phyloP scores from a whole-genome alignment of 208 protist species.

The Crithidia sp. region DNA sequence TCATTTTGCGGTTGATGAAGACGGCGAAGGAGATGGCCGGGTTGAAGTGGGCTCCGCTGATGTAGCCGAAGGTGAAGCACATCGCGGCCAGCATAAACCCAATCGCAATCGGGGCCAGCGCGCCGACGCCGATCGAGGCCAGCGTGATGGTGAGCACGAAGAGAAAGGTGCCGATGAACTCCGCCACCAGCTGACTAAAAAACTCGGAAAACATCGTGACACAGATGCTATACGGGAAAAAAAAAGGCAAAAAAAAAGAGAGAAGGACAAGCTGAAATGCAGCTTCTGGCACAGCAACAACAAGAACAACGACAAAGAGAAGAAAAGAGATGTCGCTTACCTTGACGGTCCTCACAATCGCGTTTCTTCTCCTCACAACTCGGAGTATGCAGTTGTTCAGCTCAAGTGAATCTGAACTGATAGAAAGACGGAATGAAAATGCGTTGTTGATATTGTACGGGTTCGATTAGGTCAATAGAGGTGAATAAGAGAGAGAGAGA shows the following conservation, averaged over 20 bases:
- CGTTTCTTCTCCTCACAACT: no score
- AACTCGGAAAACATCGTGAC: conserved; percentile 62
- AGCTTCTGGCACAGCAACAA: no score
- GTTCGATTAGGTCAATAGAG: no score
- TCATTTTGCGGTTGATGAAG: conserved; percentile 84
- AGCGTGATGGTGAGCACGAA: conserved; percentile 83
- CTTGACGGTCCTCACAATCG: no score
- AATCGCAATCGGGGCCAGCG: conserved; percentile 79
- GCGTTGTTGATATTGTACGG: no score
- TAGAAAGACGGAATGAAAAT: background rate
- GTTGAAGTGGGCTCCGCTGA: conserved; percentile 94
- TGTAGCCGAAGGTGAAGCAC: conserved; percentile 92
- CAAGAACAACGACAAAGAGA: no score
- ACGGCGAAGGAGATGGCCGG: conserved; percentile 91
- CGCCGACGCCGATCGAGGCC: conserved; percentile 67
- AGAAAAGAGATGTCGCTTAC: no score
- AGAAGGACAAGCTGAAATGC: background rate
- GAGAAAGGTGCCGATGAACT: conserved; percentile 89
- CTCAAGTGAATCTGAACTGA: background rate
- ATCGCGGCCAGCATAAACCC: conserved; percentile 90
- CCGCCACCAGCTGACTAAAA: conserved; percentile 69
- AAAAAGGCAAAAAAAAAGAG: background rate
- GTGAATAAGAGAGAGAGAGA: background rate
- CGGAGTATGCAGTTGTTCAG: no score
- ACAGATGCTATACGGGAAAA: background rate